phyloP scores from a whole-genome alignment of 768 basidiomycete species.

The Boletus rex-veris region DNA sequence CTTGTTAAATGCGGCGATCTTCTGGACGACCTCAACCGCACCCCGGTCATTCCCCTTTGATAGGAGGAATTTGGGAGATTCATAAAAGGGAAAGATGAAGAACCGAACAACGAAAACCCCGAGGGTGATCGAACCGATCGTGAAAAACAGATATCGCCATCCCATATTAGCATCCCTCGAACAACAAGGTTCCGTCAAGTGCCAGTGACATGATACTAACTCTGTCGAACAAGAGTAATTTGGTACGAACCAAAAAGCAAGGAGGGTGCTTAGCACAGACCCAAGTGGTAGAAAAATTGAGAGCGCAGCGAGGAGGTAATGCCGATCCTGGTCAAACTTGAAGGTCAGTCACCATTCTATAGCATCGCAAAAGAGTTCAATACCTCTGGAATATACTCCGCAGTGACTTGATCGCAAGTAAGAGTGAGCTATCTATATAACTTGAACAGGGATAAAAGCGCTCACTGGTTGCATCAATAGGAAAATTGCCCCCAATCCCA shows the following conservation, averaged over 20 bases:
- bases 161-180: constrained; percentile 17
- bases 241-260: constrained; percentile 14
- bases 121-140: constrained; percentile 8
- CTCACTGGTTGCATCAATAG: constrained; percentile 17
- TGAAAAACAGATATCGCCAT: constrained; percentile 17
- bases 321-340: constrained; percentile 1
- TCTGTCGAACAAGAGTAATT: constrained; percentile 9
- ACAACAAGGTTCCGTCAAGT: constrained; percentile 16
- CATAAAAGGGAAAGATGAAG: constrained; percentile 16
- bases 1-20: constrained; percentile 13
- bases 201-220: constrained; percentile 4
- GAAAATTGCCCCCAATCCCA: constrained; percentile 14
- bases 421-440: not conserved
- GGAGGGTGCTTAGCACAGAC: not conserved
- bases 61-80: constrained; percentile 14
- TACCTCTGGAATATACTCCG: constrained; percentile 16
- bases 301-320: constrained; percentile 15
- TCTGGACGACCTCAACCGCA: constrained; percentile 16
- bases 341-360: not conserved
- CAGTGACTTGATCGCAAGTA: not conserved
- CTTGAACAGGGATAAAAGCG: too few species aligned
- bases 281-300: constrained; percentile 6
- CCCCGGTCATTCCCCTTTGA: constrained; percentile 9
- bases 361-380: too few species aligned
- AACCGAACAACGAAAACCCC: constrained; percentile 12